Evolutionary conservation across 345 rosid genomes (phyloP), one percentile per base, ranked within the genome.

Genomic region (Euphorbia peplus): DNA sequence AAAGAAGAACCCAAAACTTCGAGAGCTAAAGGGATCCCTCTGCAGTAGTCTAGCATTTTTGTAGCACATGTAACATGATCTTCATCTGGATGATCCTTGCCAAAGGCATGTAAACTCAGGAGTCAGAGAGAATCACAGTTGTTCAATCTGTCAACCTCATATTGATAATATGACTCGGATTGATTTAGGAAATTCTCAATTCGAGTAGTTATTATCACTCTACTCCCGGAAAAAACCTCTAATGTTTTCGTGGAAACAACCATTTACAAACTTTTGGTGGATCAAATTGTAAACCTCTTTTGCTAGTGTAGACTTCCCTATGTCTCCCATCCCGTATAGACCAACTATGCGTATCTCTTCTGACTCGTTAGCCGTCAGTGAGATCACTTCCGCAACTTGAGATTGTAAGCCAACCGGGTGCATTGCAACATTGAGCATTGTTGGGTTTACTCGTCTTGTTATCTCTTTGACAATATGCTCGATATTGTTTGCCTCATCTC

Each of bases 151-250:
- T 44, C 16, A 28, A 53, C 44, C 48, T 66, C 56, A 35, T 65
- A 75, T 30, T 67, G 62, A 39, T 9, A 50, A 19, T 41, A 57
- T 12, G 18, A 32, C 6, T 42, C 12, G 19, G 68, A 29, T 30
- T 66, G 42, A 21, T 47, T 19, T 9, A 74, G 60, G 6, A 66
- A 28, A 52, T 71, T 22, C 30, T 65, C 44, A 0, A 48, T 60
- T 66, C 72, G 54, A 53, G 75, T 71, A 11, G 79, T 76, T 21
- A 76, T 67, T 1, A 76, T 61, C 28, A 76, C 42, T 39, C 69
- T 60, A 21, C 75, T 76, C 10, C 79, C 79, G 3, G 29, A 6
- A 30, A 25, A 60, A 59, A 72, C 65, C 68, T n/a, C 71, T 58
- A 26, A 77, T 68, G 26, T 73, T 60, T 11, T 41, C 46, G 4